Conservation (phyloP, 441 rosid species). For the Kokia cookei region DNA sequence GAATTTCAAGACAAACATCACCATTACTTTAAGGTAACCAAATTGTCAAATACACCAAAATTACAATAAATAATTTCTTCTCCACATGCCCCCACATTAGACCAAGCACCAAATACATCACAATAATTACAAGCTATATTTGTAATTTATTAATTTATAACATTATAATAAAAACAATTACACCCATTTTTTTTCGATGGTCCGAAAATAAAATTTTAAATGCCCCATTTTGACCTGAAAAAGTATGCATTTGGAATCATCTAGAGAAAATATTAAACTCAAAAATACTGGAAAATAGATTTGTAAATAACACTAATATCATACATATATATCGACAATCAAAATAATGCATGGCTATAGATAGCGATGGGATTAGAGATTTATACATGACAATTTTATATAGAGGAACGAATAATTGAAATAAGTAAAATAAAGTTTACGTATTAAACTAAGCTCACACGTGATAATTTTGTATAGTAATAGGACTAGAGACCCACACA, state of each 20-base stretch:
- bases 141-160: background rate
- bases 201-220: background rate
- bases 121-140: background rate
- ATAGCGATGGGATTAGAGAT: no score
- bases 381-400: no score
- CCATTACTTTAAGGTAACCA: background rate
- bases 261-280: background rate
- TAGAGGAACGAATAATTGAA: no score
- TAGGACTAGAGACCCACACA: no score
- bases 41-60: background rate
- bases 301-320: no score
- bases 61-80: background rate
- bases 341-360: no score
- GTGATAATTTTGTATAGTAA: no score
- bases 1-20: no score
- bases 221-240: background rate
- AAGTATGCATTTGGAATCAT: background rate
- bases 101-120: background rate
- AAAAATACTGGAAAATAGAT: background rate
- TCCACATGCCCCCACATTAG: background rate
- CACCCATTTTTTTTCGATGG: background rate
- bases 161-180: background rate
- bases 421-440: no score
- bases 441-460: no score
- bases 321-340: no score